A percentile compares a stretch with the other conserved stretches of the same genome.
Evolutionary conservation across 495 filamentous ascomycete genomes (phyloP).

Genomic region (Aspergillus nanangensis): DNA sequence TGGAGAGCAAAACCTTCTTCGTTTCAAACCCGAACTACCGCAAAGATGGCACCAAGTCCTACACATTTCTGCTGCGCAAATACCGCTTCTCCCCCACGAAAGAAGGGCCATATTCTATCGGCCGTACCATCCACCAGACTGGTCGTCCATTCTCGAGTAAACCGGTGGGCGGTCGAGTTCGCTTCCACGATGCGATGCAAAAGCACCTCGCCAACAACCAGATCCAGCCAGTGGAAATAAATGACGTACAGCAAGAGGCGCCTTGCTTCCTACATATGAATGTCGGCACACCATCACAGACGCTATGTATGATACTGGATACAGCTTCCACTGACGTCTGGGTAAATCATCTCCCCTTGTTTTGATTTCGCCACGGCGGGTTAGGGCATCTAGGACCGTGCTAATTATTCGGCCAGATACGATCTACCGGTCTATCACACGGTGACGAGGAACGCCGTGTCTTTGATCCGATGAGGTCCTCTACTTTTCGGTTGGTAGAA

Average conservation of each 20-base stretch:
- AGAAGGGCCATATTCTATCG: slow-evolving; percentile 60
- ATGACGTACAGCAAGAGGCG: slow-evolving; percentile 71
- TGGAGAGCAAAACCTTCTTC: slow-evolving; percentile 41
- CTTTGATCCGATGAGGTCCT: slow-evolving; percentile 59
- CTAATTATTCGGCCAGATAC: slow-evolving; percentile 42
- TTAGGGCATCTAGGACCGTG: too few relatives aligned
- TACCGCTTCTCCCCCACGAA: slow-evolving; percentile 67
- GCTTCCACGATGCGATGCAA: slow-evolving; percentile 41
- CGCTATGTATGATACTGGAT: slow-evolving; percentile 66
- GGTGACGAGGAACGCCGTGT: slow-evolving; percentile 35
- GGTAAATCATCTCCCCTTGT: slow-evolving; percentile 42
- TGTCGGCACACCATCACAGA: slow-evolving; percentile 68
- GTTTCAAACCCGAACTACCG: slow-evolving; percentile 60
- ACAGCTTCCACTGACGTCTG: slow-evolving; percentile 75
- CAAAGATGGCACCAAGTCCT: slow-evolving; percentile 66
- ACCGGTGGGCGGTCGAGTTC: slow-evolving; percentile 43
- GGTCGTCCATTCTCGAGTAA: slow-evolving; percentile 38
- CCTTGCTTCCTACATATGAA: slow-evolving; percentile 62
- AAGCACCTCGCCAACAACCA: slow-evolving; percentile 40
- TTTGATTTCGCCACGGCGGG: neutral
- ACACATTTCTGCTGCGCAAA: slow-evolving; percentile 64
- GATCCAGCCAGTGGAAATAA: slow-evolving; percentile 56
- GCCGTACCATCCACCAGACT: slow-evolving; percentile 38
- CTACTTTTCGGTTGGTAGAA: slow-evolving; percentile 50
- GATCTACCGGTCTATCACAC: slow-evolving; percentile 53